Percentiles rank a stretch among this genome's conserved stretches.
Conservation (phyloP, 2,329 filamentous ascomycete species). For the Nemania sp. region DNA sequence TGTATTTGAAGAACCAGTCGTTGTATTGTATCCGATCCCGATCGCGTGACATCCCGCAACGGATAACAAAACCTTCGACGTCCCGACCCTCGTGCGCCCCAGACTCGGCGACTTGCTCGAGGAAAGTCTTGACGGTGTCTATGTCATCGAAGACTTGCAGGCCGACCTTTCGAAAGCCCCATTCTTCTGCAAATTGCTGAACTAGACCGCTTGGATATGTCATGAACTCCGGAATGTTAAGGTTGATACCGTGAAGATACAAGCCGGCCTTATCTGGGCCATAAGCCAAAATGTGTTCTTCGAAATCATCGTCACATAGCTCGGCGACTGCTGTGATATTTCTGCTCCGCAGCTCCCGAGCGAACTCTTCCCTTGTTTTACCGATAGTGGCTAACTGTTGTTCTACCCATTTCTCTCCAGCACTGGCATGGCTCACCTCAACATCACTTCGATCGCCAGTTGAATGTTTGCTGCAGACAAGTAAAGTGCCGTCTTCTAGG, state of each 20-base stretch:
- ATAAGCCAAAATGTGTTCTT: conserved; percentile 96
- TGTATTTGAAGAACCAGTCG: conserved; percentile 99
- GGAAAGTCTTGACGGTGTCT: conserved; percentile 78
- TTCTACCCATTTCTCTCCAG: conserved; percentile 85
- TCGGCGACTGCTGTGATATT: conserved; percentile 97
- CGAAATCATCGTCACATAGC: conserved; percentile 94
- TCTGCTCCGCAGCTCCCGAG: conserved; percentile 77
- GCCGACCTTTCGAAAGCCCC: conserved; percentile 93
- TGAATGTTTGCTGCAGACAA: conserved; percentile 99
- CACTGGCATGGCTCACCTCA: conserved; percentile 82
- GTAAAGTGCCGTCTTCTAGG: conserved; percentile 85
- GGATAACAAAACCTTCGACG: conserved; percentile 96
- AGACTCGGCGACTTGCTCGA: conserved; percentile 87
- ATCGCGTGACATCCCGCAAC: conserved; percentile 78
- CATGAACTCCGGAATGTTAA: conserved; percentile 91
- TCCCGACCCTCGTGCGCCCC: conserved; percentile 91
- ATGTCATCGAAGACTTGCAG: conserved; percentile 82
- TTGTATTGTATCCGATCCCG: conserved; percentile 67
- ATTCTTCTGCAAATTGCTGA: conserved; percentile 87
- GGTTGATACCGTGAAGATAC: conserved; percentile 95
- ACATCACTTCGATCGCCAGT: conserved; percentile 82
- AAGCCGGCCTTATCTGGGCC: conserved; percentile 84
- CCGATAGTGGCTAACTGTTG: conserved; percentile 81
- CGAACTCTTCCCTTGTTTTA: conserved; percentile 82
- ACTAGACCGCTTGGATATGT: conserved; percentile 88